phyloP scores from a whole-genome alignment of 257 asterid genomes.

The Solanum chilense region DNA sequence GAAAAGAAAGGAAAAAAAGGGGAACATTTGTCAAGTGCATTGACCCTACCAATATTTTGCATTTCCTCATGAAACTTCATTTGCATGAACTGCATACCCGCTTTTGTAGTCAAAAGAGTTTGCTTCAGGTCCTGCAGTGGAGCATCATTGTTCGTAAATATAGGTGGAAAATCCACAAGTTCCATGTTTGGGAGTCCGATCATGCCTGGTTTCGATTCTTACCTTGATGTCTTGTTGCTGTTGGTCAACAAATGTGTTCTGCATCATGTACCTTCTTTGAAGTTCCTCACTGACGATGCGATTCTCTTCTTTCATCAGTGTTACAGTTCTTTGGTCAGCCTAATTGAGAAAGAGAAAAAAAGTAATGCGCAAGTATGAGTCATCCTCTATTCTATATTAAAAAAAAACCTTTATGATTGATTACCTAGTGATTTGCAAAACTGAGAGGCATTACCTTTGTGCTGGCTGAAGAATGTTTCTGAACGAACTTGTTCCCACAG shows the following conservation, averaged over 20 bases:
- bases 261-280: conserved; percentile 35
- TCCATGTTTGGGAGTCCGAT: not conserved
- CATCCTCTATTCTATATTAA: not conserved
- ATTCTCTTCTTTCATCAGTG: conserved; percentile 23
- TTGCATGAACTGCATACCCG: conserved; percentile 92
- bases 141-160: not conserved
- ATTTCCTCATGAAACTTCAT: conserved; percentile 83
- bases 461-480: conserved; percentile 21
- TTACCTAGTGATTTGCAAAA: not conserved
- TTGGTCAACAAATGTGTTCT: conserved; percentile 47
- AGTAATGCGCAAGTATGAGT: not conserved
- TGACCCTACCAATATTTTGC: conserved; percentile 52
- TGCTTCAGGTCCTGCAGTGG: conserved; percentile 60
- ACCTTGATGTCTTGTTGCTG: conserved; percentile 73
- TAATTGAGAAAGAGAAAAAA: conserved; percentile 5
- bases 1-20: not conserved
- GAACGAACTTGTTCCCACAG: conserved; percentile 19
- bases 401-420: not conserved
- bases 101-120: conserved; percentile 66
- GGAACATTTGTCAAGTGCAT: not conserved
- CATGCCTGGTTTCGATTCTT: not conserved
- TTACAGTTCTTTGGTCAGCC: conserved; percentile 29
- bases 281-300: conserved; percentile 28
- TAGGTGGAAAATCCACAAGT: not conserved
- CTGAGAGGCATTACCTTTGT: conserved; percentile 26